phyloP scores from a whole-genome alignment of 176 grass and related monocot species.

The Elymus sibiricus region DNA sequence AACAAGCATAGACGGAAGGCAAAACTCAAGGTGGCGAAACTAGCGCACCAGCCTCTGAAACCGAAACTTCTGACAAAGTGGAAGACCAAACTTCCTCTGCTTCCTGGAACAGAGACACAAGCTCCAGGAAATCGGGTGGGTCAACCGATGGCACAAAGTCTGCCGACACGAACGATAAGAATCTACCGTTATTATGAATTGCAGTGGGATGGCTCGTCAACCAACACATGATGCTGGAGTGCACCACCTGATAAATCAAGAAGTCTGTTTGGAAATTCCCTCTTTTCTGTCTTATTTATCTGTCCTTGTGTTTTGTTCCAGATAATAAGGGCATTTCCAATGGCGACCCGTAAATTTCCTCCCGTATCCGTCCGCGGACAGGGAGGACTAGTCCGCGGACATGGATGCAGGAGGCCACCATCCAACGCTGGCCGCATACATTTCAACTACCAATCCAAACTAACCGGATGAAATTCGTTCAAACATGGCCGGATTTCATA shows the following conservation, averaged over 20 bases:
- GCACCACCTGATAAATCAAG: background rate
- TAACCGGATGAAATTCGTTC: too few relatives aligned
- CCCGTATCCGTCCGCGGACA: too few relatives aligned
- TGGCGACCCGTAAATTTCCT: too few relatives aligned
- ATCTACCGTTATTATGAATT: background rate
- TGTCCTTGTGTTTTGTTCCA: background rate
- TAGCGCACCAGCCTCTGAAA: background rate
- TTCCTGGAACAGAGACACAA: background rate
- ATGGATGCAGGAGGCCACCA: too few relatives aligned
- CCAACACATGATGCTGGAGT: background rate
- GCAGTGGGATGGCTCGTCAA: background rate
- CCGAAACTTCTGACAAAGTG: background rate
- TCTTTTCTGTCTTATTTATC: background rate
- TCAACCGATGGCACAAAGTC: background rate
- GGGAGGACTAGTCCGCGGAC: too few relatives aligned
- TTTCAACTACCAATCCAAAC: too few relatives aligned
- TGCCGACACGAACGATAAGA: background rate
- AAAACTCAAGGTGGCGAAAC: background rate
- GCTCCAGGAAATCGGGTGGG: background rate
- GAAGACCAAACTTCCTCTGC: background rate
- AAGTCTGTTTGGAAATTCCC: background rate
- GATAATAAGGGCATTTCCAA: conserved; percentile 35
- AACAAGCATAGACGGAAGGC: conserved; percentile 2
- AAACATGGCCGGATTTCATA: too few relatives aligned
- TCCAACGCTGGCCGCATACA: too few relatives aligned